These are phyloP conservation scores for Colletotrichum viniferum DNA, from an alignment of 2,329 filamentous ascomycete species.

Conservation along the genomic window DNA sequence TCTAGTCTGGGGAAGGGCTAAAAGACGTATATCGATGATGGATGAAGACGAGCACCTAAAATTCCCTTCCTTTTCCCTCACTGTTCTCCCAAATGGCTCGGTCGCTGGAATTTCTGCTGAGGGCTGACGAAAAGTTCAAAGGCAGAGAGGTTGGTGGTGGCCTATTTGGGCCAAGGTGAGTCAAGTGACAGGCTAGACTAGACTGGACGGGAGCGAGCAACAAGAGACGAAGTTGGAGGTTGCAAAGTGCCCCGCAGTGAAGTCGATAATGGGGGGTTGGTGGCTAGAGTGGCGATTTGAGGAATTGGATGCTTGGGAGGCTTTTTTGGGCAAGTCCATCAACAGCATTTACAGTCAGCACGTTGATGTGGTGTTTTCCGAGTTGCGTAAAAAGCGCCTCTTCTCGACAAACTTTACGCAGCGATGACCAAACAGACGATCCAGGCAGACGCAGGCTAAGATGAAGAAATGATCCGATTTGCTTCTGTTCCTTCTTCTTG, in stretches of 20 bases:
- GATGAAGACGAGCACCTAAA: not conserved
- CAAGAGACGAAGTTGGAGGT: conserved; percentile 5
- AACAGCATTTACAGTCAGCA: not conserved
- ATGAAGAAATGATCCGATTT: not conserved
- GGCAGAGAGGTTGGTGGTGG: not conserved
- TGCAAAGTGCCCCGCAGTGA: conserved; percentile 11
- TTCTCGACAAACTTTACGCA: not conserved
- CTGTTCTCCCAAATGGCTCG: not conserved
- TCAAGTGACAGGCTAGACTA: not conserved
- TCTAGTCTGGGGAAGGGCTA: not conserved
- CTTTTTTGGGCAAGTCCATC: not conserved
- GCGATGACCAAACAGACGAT: not conserved
- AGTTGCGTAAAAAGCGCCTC: not conserved
- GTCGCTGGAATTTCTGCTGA: not conserved
- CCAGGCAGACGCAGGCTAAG: not conserved
- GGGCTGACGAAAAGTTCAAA: not conserved
- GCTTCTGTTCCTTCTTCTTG: not conserved
- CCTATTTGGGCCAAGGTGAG: not conserved
- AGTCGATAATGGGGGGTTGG: not conserved
- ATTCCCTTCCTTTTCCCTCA: not conserved
- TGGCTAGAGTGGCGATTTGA: not conserved
- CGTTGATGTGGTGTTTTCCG: not conserved
- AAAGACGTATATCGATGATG: not conserved
- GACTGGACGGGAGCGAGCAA: conserved; percentile 1
- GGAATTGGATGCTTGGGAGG: not conserved